Evolutionary conservation across 2,329 filamentous ascomycete genomes (phyloP).

Genomic region (Leptographium galeiforme): DNA sequence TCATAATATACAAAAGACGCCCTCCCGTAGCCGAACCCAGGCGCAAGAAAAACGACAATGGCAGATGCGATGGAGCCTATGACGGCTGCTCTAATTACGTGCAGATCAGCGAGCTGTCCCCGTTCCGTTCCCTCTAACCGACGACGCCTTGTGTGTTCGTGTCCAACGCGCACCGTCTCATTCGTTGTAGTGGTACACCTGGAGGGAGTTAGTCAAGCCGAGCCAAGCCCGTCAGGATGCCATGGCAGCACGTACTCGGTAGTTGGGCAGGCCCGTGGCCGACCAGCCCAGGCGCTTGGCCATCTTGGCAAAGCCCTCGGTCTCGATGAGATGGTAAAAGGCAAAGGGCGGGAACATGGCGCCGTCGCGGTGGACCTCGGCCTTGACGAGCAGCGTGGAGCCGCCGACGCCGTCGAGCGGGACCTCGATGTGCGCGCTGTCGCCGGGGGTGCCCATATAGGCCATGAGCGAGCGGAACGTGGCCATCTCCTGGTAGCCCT

Average conservation of each 20-base stretch:
- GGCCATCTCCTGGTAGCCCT: conserved; percentile 85
- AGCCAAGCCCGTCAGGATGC: neutral
- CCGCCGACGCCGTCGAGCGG: conserved; percentile 87
- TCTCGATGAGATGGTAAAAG: conserved; percentile 96
- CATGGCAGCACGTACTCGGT: conserved; percentile 53
- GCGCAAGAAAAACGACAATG: neutral
- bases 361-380: conserved; percentile 89
- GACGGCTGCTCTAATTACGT: neutral
- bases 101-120: neutral
- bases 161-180: conserved; percentile 22
- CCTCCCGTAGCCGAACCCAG: conserved; percentile 6
- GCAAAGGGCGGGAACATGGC: conserved; percentile 97
- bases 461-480: conserved; percentile 91
- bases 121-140: neutral
- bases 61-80: neutral
- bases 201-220: neutral
- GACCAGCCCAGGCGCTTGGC: conserved; percentile 76
- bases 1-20: conserved; percentile 9
- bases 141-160: neutral
- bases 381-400: conserved; percentile 84
- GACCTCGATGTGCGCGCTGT: conserved; percentile 49
- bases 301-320: conserved; percentile 97
- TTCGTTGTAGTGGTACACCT: conserved; percentile 89
- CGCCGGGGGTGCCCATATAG: conserved; percentile 50
- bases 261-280: conserved; percentile 83